Evolutionary conservation across 1,139 yeast genomes (phyloP).

Genomic region (Lodderomyces elongisporus): DNA sequence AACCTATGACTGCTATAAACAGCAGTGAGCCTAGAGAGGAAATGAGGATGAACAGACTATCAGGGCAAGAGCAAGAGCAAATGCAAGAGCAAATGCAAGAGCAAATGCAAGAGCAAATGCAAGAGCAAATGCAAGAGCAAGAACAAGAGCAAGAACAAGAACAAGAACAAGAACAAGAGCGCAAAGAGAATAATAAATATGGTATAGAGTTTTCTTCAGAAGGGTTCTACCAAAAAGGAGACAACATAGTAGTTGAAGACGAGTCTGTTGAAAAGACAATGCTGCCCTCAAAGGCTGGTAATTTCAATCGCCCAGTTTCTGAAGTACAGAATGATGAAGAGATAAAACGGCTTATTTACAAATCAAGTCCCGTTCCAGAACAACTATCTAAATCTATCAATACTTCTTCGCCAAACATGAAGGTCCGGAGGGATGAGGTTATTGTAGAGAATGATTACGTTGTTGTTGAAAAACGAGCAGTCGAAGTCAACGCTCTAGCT

Average conservation of each 20-base stretch:
- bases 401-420: constrained; percentile 12
- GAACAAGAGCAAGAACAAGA: neutral
- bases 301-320: too few species aligned
- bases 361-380: constrained; percentile 43
- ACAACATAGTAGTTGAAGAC: too few species aligned
- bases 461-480: constrained; percentile 89
- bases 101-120: neutral
- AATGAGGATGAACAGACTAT: neutral
- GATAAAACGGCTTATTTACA: constrained; percentile 39
- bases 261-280: too few species aligned
- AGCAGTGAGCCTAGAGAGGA: neutral
- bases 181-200: neutral
- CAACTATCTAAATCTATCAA: constrained; percentile 17
- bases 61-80: neutral
- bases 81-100: neutral
- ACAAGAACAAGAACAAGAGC: neutral
- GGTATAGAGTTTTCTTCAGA: too few species aligned
- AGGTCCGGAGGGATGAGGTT: constrained; percentile 35
- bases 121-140: neutral
- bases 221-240: too few species aligned
- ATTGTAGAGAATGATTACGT: constrained; percentile 79
- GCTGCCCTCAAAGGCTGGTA: too few species aligned
- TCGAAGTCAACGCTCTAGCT: constrained; percentile 91
- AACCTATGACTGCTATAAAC: constrained; percentile 13
- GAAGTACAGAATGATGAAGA: constrained; percentile 32